Evolutionary conservation across 1,284 basidiomycete genomes (phyloP).

Genomic region (Agaricales sp.): DNA sequence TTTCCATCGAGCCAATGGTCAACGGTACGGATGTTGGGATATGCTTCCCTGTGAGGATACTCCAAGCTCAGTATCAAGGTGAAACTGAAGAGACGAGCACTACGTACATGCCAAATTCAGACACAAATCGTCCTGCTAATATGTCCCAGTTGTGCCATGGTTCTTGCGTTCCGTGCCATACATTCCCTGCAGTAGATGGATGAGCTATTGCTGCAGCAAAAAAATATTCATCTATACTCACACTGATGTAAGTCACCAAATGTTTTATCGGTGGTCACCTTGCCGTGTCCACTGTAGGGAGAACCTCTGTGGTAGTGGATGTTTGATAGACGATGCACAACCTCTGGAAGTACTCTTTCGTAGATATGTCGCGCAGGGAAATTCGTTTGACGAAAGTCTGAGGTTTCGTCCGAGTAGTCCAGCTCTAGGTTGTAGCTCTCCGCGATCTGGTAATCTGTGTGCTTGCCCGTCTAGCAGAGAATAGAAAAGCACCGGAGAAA

Average conservation of each 20-base stretch:
- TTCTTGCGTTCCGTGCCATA: constrained; percentile 85
- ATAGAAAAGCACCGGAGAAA: constrained; percentile 3
- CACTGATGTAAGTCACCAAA: constrained; percentile 85
- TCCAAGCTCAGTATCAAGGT: constrained; percentile 1
- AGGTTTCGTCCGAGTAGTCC: constrained; percentile 73
- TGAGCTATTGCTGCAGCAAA: too few relatives aligned
- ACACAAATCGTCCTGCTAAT: constrained; percentile 78
- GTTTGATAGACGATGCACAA: constrained; percentile 55
- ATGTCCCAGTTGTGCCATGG: constrained; percentile 88
- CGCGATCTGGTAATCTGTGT: constrained; percentile 68
- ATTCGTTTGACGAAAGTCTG: constrained; percentile 73
- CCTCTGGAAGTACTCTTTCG: constrained; percentile 67
- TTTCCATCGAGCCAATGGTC: constrained; percentile 75
- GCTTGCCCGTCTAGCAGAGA: not conserved
- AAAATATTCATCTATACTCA: constrained; percentile 29
- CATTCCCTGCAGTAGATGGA: constrained; percentile 69
- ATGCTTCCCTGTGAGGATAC: constrained; percentile 74
- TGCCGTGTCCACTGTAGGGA: constrained; percentile 78
- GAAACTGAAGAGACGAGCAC: constrained; percentile 7
- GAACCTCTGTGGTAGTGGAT: constrained; percentile 77
- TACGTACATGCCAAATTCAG: constrained; percentile 83
- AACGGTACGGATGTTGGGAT: constrained; percentile 77
- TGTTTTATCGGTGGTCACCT: constrained; percentile 61
- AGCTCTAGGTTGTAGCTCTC: constrained; percentile 68
- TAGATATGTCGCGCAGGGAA: constrained; percentile 87